Evolutionary conservation across 306 rosid species (phyloP).

Genomic region (Prunus armeniaca): DNA sequence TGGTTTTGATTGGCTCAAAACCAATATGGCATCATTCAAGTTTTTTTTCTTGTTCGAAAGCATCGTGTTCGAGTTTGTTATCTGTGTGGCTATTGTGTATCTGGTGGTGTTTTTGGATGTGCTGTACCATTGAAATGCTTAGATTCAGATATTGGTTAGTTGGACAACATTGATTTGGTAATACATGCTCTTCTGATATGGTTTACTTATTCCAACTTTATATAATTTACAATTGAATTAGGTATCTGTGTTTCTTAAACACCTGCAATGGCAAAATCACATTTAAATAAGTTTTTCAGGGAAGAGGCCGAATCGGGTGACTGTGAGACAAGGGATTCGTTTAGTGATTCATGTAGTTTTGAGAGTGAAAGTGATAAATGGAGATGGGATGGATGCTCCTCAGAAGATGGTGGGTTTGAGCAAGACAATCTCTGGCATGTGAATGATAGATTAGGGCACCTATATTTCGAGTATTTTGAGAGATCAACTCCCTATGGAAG

Average conservation of each 20-base stretch:
- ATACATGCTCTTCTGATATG: not conserved
- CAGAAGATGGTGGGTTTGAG: conserved; percentile 83
- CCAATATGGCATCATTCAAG: not conserved
- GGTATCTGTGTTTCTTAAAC: not conserved
- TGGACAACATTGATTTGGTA: not conserved
- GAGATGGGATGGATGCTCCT: conserved; percentile 81
- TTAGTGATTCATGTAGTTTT: conserved; percentile 72
- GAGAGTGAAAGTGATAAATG: conserved; percentile 87
- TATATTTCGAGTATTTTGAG: conserved; percentile 80
- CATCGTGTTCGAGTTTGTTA: not conserved
- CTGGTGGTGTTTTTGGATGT: not conserved
- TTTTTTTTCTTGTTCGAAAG: not conserved
- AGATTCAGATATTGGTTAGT: not conserved
- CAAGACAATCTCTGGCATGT: conserved; percentile 49
- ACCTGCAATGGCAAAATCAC: conserved; percentile 1
- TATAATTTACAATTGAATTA: not conserved
- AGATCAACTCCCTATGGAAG: conserved; percentile 93
- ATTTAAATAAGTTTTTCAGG: conserved; percentile 34
- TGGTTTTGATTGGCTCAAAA: conserved; percentile 5
- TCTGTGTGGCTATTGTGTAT: not conserved
- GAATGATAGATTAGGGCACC: conserved; percentile 71
- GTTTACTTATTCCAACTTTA: not conserved
- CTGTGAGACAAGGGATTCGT: conserved; percentile 73
- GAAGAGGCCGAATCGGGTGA: conserved; percentile 76
- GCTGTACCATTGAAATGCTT: not conserved